phyloP scores from a whole-genome alignment of 2,329 filamentous ascomycete genomes.

The Fusarium sp. region DNA sequence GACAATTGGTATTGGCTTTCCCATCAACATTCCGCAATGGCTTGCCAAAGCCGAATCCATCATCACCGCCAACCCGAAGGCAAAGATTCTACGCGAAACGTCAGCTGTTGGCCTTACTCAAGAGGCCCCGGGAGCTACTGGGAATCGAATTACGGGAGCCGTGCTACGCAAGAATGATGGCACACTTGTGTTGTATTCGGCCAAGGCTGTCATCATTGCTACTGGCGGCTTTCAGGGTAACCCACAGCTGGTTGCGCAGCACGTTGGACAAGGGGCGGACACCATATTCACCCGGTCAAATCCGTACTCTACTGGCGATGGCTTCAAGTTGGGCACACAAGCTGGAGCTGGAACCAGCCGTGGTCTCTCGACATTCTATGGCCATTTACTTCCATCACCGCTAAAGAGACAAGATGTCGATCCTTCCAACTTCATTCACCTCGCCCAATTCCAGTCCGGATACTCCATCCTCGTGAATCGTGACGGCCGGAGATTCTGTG shows the following conservation, averaged over 20 bases:
- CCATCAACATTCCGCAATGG: slow-evolving; percentile 26
- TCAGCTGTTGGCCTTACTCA: slow-evolving; percentile 13
- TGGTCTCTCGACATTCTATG: slow-evolving; percentile 25
- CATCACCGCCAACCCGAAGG: slow-evolving; percentile 2
- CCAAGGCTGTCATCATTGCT: slow-evolving; percentile 20
- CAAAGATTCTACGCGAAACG: slow-evolving; percentile 7
- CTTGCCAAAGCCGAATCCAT: slow-evolving; percentile 21
- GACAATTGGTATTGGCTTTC: slow-evolving; percentile 28
- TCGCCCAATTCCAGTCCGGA: slow-evolving; percentile 27
- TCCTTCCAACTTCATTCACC: slow-evolving; percentile 24
- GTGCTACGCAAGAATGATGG: slow-evolving; percentile 9
- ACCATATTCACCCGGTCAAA: slow-evolving; percentile 28
- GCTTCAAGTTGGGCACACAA: slow-evolving; percentile 18
- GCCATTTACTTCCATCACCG: slow-evolving; percentile 21
- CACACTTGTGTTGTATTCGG: slow-evolving; percentile 7
- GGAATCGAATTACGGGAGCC: slow-evolving; percentile 8
- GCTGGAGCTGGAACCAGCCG: slow-evolving; percentile 19
- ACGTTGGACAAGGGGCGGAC: slow-evolving; percentile 19
- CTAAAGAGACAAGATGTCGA: slow-evolving; percentile 15
- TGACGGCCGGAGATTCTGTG: slow-evolving; percentile 18
- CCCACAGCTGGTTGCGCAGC: slow-evolving; percentile 12
- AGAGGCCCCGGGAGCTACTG: not conserved
- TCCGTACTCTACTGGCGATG: slow-evolving; percentile 23
- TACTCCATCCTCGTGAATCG: slow-evolving; percentile 22
- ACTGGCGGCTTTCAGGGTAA: slow-evolving; percentile 28